A percentile compares a stretch with the other conserved stretches of the same genome.
Conservation (phyloP, 2,329 filamentous ascomycete species). For the Ambrosiella beaveri region DNA sequence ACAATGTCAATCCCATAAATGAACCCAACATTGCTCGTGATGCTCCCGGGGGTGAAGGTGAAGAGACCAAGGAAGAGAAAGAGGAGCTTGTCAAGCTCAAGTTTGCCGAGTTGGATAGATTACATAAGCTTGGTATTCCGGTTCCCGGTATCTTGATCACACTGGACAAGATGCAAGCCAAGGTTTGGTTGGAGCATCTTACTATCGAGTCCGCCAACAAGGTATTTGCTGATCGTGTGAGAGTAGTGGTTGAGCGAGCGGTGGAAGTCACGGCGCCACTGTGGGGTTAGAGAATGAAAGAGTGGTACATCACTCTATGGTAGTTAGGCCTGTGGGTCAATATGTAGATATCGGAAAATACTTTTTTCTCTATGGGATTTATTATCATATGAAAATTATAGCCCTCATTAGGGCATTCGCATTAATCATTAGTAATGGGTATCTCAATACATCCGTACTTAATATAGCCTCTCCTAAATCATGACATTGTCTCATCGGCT, state of each 20-base stretch:
- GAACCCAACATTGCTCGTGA: conserved; percentile 32
- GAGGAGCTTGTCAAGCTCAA: conserved; percentile 39
- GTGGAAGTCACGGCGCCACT: conserved; percentile 73
- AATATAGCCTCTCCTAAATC: background rate
- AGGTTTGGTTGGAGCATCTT: conserved; percentile 79
- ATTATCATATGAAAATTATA: background rate
- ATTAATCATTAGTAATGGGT: background rate
- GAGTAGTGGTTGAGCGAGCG: conserved; percentile 75
- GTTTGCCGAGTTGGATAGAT: conserved; percentile 52
- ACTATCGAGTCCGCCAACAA: conserved; percentile 75
- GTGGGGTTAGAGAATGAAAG: conserved; percentile 29
- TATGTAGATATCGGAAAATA: too few species aligned
- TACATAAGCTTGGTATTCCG: conserved; percentile 73
- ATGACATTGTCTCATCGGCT: conserved; percentile 19
- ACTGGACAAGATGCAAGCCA: conserved; percentile 74
- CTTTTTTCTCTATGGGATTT: too few species aligned
- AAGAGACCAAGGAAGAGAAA: conserved; percentile 23
- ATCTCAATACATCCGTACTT: background rate
- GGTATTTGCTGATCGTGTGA: conserved; percentile 66
- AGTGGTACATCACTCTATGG: background rate
- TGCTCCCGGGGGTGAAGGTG: conserved; percentile 17
- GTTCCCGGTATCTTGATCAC: conserved; percentile 77
- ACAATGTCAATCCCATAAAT: conserved; percentile 64
- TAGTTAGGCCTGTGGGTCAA: background rate
- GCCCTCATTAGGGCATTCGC: background rate